These are phyloP conservation scores for Suillus cothurnatus DNA, from an alignment of 768 basidiomycete genomes.

Conservation along the genomic window DNA sequence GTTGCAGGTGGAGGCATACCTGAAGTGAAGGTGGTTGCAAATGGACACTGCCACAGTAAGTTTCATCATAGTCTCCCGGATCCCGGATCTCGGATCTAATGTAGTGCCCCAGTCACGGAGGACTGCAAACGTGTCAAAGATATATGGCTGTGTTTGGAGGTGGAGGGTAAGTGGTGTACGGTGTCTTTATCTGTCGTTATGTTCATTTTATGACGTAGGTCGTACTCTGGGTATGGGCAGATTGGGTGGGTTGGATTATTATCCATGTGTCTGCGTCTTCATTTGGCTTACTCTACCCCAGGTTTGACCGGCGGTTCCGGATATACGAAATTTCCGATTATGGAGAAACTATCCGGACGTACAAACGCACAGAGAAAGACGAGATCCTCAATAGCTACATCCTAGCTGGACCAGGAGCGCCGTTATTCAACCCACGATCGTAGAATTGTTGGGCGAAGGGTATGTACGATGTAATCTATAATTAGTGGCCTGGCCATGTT, in stretches of 20 bases:
- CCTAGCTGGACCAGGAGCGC: conserved; percentile 53
- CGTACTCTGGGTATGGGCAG: conserved; percentile 82
- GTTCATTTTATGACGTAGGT: conserved; percentile 40
- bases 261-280: not conserved
- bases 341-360: conserved; percentile 90
- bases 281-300: conserved; percentile 28
- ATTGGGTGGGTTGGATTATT: conserved; percentile 54
- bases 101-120: conserved; percentile 64
- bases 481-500: conserved; percentile 1
- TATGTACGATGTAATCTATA: not conserved
- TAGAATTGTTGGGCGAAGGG: conserved; percentile 6
- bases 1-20: conserved; percentile 45
- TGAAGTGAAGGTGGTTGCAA: conserved; percentile 87
- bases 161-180: conserved; percentile 59
- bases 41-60: conserved; percentile 89
- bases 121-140: conserved; percentile 84
- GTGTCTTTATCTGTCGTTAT: not conserved
- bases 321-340: conserved; percentile 86
- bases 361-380: conserved; percentile 79
- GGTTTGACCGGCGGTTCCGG: conserved; percentile 90
- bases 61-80: not conserved
- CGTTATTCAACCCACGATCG: conserved; percentile 30
- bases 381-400: conserved; percentile 66
- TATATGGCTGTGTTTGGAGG: conserved; percentile 91
- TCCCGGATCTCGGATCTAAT: conserved; percentile 16